Evolutionary conservation across 768 basidiomycete species (phyloP).

Genomic region (Pleurotus platypus): DNA sequence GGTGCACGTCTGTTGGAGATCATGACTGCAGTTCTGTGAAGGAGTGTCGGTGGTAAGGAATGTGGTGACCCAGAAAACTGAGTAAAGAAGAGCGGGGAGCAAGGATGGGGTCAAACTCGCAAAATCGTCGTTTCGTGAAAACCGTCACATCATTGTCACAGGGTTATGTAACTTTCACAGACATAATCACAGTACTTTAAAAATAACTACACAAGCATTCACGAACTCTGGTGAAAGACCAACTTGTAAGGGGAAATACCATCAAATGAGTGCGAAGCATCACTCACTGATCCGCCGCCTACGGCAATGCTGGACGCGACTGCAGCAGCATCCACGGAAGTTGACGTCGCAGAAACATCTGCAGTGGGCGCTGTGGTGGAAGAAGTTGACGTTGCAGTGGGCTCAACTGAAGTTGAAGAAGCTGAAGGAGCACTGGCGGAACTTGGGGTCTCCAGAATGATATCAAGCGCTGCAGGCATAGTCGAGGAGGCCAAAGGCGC

Average conservation of each 20-base stretch:
- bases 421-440: constrained; percentile 6
- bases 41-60: constrained; percentile 3
- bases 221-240: background rate
- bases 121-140: background rate
- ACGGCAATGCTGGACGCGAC: constrained; percentile 31
- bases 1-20: background rate
- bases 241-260: background rate
- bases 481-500: constrained; percentile 12
- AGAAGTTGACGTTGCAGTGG: background rate
- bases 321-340: constrained; percentile 27
- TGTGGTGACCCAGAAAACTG: constrained; percentile 1
- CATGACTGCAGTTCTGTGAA: background rate
- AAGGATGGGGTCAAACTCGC: background rate
- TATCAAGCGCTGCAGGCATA: constrained; percentile 19
- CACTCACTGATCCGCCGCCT: background rate
- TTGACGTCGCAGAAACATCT: constrained; percentile 2
- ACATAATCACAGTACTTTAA: too few relatives aligned
- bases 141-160: background rate
- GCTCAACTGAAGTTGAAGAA: background rate
- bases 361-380: constrained; percentile 9
- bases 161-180: background rate
- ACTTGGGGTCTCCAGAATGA: constrained; percentile 15
- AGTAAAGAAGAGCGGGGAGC: background rate
- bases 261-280: background rate
- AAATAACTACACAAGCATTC: too few relatives aligned